Evolutionary conservation across 1,139 yeast genomes (phyloP).

Genomic region (Magnusiomyces sp.): DNA sequence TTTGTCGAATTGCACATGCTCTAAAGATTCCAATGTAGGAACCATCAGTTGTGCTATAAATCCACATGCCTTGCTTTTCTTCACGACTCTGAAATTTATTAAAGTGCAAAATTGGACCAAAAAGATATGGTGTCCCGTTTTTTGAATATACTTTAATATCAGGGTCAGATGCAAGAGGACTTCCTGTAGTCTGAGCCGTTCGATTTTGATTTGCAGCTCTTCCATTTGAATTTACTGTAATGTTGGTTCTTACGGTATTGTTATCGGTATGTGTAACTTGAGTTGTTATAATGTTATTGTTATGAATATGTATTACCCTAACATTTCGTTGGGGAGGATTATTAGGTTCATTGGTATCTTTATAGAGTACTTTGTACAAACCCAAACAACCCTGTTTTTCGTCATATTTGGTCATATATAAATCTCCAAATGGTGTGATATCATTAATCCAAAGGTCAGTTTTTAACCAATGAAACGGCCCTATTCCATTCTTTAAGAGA

Average conservation of each 20-base stretch:
- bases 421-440: constrained; percentile 22
- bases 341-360: constrained; percentile 8
- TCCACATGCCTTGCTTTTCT: constrained; percentile 12
- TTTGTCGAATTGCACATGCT: constrained; percentile 16
- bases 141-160: neutral
- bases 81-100: constrained; percentile 7
- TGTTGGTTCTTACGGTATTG: neutral
- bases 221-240: neutral
- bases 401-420: constrained; percentile 23
- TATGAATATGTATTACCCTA: neutral
- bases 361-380: constrained; percentile 14
- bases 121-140: neutral
- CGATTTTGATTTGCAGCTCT: neutral
- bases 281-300: neutral
- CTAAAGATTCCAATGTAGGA: constrained; percentile 16
- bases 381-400: constrained; percentile 18
- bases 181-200: neutral
- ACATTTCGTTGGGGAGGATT: constrained; percentile 13
- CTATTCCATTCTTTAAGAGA: constrained; percentile 1
- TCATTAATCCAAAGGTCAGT: constrained; percentile 28
- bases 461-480: constrained; percentile 22
- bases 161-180: constrained; percentile 2
- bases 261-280: neutral
- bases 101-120: constrained; percentile 11
- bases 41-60: neutral